Evolutionary conservation across 768 basidiomycete genomes (phyloP).

Genomic region (Strobilomyces confusus): DNA sequence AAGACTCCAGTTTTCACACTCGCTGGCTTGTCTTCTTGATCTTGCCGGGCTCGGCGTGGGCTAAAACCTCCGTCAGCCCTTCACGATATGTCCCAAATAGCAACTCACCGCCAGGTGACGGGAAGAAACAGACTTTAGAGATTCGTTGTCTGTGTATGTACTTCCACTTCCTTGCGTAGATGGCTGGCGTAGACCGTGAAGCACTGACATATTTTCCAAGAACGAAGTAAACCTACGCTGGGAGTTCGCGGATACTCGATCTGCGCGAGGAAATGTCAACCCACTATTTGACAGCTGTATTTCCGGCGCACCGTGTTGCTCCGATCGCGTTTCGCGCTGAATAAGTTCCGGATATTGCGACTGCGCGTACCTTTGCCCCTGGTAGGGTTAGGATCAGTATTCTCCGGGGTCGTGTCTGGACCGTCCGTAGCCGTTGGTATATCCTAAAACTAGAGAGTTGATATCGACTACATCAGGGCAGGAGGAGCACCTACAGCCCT

Average conservation of each 20-base stretch:
- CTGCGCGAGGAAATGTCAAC: constrained; percentile 1
- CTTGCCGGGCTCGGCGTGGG: constrained; percentile 1
- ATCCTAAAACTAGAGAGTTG: background rate
- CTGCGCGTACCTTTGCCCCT: background rate
- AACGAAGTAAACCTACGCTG: constrained; percentile 3
- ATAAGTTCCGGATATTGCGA: background rate
- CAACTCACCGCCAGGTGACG: background rate
- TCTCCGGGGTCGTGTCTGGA: background rate
- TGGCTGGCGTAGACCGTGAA: background rate
- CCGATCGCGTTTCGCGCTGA: background rate
- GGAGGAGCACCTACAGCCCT: background rate
- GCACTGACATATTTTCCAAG: background rate
- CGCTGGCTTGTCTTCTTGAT: background rate
- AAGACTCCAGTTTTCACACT: constrained; percentile 2
- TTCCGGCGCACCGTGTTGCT: background rate
- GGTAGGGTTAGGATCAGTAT: background rate
- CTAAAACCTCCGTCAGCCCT: background rate
- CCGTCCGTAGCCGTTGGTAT: background rate
- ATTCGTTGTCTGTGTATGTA: background rate
- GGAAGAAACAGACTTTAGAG: background rate
- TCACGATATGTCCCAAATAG: background rate
- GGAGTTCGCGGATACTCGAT: background rate
- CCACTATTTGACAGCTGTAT: background rate
- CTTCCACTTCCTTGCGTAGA: constrained; percentile 1
- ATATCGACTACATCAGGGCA: background rate